These are phyloP conservation scores for Areca catechu DNA, from an alignment of 176 grass and related monocot species.

Conservation along the genomic window DNA sequence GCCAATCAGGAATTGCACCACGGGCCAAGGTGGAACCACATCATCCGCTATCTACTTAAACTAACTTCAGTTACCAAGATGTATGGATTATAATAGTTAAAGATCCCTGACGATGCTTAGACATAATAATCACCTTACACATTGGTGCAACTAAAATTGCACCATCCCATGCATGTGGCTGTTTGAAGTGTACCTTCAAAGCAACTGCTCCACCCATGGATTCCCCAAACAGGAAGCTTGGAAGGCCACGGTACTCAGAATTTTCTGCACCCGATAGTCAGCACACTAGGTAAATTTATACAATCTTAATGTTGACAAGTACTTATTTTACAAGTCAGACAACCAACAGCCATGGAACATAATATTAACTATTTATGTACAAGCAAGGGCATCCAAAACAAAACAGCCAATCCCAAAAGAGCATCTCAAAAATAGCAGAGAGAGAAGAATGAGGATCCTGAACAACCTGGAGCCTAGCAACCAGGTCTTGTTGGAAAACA, in stretches of 20 bases:
- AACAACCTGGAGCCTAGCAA: too few species aligned
- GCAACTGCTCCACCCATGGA: constrained; percentile 94
- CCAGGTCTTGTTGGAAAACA: too few species aligned
- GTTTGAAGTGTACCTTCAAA: constrained; percentile 82
- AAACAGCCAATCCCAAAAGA: too few species aligned
- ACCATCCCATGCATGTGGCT: constrained; percentile 77
- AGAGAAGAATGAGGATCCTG: too few species aligned
- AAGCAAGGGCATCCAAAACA: too few species aligned
- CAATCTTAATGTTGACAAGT: not conserved
- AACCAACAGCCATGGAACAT: too few species aligned
- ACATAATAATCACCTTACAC: constrained; percentile 68
- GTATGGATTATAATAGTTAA: constrained; percentile 1
- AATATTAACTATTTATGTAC: too few species aligned
- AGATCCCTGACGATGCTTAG: not conserved
- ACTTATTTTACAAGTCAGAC: not conserved
- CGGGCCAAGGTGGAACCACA: constrained; percentile 71
- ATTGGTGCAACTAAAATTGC: constrained; percentile 92
- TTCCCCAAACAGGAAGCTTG: constrained; percentile 88
- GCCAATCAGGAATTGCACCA: constrained; percentile 68
- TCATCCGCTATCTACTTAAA: constrained; percentile 71
- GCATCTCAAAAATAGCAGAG: too few species aligned
- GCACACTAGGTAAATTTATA: not conserved
- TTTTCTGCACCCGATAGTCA: constrained; percentile 32
- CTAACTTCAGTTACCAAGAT: not conserved
- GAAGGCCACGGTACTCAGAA: constrained; percentile 47